Evolutionary conservation across 768 basidiomycete species (phyloP), one percentile per base, ranked within the genome.

Genomic region (Sporobolomyces phaffii): DNA sequence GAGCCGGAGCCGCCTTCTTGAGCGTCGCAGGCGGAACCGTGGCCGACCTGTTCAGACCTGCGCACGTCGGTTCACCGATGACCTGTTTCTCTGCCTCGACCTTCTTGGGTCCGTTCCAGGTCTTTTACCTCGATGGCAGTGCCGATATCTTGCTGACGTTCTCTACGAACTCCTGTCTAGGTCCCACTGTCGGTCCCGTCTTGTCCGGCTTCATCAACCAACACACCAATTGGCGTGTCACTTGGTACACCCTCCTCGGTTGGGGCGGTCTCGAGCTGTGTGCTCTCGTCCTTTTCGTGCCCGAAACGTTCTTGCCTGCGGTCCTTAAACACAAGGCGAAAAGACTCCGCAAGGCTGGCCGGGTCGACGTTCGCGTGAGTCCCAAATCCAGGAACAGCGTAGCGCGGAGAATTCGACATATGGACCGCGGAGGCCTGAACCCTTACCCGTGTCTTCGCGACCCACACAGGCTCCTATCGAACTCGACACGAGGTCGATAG

Each of bases 151-250:
- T n/a, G n/a, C n/a, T n/a, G n/a, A n/a, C n/a, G n/a, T n/a, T n/a
- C n/a, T n/a, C n/a, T n/a, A n/a, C n/a, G n/a, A n/a, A n/a, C 15
- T n/a, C 50, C 9, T 83, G 3, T 70, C 85, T 24, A 50, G 64
- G 70, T 4, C 72, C 72, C 3, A 50, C 66, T 11, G 31, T 24
- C 74, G 73, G 86, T 72, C 86, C 86, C 8, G 68, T 87, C 38
- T 77, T 87, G 41, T 76, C 81, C 34, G 83, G 86, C 24, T 88
- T 89, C 76, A 86, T 90, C 72, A 88, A 87, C 73, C 83, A 87
- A 76, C 73, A 79, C 43, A 69, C 75, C 2, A 38, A 63, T 41
- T 75, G 74, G 74, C 61, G 74, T 65, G 91, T 89, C 89, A 88
- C 88, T 0, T 91, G 86, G 77, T 84, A 85, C 62, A 77, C 87